phyloP scores from a whole-genome alignment of 805 yeast genomes.

The Zygosaccharomyces siamensis region DNA sequence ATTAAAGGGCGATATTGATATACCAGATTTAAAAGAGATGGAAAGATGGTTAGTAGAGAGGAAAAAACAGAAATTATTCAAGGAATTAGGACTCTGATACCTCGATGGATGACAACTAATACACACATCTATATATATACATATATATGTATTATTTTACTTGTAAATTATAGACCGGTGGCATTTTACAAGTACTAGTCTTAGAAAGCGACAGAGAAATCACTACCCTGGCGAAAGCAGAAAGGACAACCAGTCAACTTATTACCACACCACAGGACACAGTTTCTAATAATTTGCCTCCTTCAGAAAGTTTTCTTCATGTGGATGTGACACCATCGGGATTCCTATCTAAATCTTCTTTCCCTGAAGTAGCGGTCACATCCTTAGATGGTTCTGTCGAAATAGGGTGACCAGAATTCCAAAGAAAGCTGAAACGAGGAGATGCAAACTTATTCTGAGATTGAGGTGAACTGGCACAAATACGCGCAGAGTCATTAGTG shows the following conservation, averaged over 20 bases:
- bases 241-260: constrained; percentile 9
- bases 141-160: neutral
- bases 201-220: constrained; percentile 28
- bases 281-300: too few species aligned
- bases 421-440: constrained; percentile 26
- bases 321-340: constrained; percentile 17
- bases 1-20: constrained; percentile 1
- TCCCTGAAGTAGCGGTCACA: neutral
- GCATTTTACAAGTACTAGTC: constrained; percentile 25
- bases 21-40: constrained; percentile 40
- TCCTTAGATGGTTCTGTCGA: constrained; percentile 1
- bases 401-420: constrained; percentile 19
- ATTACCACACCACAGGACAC: neutral
- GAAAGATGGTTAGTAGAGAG: constrained; percentile 44
- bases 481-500: neutral
- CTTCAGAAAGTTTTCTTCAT: constrained; percentile 13
- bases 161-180: constrained; percentile 8
- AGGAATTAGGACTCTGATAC: constrained; percentile 19
- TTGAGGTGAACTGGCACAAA: neutral
- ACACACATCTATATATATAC: neutral
- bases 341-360: constrained; percentile 16
- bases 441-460: constrained; percentile 17
- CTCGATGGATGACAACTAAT: neutral
- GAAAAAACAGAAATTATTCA: constrained; percentile 41
- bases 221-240: neutral